Percentiles rank a stretch among this genome's conserved stretches.
phyloP scores from a whole-genome alignment of 345 rosid species.

The Lepidium africanum region DNA sequence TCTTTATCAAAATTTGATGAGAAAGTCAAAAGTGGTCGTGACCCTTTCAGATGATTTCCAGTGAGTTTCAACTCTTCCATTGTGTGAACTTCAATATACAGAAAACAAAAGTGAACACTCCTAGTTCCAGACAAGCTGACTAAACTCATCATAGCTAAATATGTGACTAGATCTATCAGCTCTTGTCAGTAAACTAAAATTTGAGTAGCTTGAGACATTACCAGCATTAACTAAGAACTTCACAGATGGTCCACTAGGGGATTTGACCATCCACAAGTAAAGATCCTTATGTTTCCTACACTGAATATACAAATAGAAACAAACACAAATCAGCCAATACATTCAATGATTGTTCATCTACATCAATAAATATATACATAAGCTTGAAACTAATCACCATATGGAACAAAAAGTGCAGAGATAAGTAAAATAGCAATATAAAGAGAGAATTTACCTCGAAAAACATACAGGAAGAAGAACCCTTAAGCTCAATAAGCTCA shows the following conservation, averaged over 20 bases:
- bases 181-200: neutral
- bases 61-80: conserved; percentile 98
- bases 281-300: conserved; percentile 94
- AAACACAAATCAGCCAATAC: neutral
- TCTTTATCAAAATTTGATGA: conserved; percentile 78
- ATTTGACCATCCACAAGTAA: conserved; percentile 77
- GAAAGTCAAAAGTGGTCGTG: conserved; percentile 82
- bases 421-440: neutral
- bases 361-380: neutral
- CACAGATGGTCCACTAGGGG: conserved; percentile 85
- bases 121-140: neutral
- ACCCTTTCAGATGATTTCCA: conserved; percentile 87
- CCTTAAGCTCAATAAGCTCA: conserved; percentile 85
- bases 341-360: neutral
- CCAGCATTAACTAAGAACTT: conserved; percentile 97
- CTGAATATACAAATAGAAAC: conserved; percentile 30
- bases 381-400: neutral
- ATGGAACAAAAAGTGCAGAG: neutral
- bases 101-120: neutral
- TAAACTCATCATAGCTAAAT: neutral
- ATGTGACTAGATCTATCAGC: neutral
- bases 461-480: conserved; percentile 80
- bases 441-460: conserved; percentile 60
- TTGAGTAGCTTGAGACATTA: conserved; percentile 25
- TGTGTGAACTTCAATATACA: conserved; percentile 54